phyloP scores from a whole-genome alignment of 2,329 filamentous ascomycete species.

The Madurella fahalii region DNA sequence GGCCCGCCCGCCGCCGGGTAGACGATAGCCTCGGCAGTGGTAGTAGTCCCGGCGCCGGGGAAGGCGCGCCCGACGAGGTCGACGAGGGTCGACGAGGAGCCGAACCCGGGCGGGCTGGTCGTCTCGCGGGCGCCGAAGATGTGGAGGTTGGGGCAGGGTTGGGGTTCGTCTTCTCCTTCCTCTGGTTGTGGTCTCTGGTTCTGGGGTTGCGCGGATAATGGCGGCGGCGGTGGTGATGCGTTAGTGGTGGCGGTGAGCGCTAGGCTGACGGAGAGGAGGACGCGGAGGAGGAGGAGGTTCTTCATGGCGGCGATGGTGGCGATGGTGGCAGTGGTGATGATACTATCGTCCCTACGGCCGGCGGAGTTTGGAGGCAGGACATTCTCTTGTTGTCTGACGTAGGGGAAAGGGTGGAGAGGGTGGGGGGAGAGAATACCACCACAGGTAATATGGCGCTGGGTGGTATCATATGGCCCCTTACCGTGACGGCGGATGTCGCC shows the following conservation, averaged over 20 bases:
- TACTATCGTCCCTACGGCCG: neutral
- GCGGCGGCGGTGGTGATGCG: neutral
- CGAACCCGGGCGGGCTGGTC: conserved; percentile 44
- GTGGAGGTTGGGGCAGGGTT: conserved; percentile 41
- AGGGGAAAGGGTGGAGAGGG: too few relatives aligned
- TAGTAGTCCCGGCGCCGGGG: conserved; percentile 29
- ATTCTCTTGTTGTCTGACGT: too few relatives aligned
- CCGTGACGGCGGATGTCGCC: too few relatives aligned
- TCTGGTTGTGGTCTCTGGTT: neutral
- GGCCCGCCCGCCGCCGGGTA: conserved; percentile 55
- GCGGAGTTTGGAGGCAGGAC: too few relatives aligned
- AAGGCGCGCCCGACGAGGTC: conserved; percentile 39
- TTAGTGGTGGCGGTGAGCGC: neutral
- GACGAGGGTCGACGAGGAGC: conserved; percentile 41
- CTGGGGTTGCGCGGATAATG: neutral
- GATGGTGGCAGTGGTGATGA: neutral
- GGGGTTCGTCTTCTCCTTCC: neutral
- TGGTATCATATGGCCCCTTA: too few relatives aligned
- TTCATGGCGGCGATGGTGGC: neutral
- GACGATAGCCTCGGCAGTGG: conserved; percentile 42
- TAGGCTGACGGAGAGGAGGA: neutral
- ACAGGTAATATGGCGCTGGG: too few relatives aligned
- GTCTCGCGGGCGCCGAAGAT: conserved; percentile 50
- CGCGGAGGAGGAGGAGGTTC: neutral
- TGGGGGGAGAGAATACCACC: too few relatives aligned